Evolutionary conservation across 163 green algal species (phyloP).

Genomic region (Smithsoniella earleae): DNA sequence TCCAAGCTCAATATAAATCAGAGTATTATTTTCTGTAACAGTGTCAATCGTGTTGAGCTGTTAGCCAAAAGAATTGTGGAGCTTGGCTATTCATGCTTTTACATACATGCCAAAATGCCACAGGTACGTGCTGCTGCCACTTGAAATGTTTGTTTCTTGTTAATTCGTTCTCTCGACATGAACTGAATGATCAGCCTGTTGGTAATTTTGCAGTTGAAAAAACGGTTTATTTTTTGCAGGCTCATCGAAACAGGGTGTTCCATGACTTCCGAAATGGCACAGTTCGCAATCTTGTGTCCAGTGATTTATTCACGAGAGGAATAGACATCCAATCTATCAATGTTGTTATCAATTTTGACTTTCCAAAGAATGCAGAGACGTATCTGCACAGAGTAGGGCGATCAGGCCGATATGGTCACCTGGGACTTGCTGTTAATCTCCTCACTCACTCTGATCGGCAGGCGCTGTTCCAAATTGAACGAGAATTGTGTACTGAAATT

Average conservation of each 20-base stretch:
- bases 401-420: slow-evolving; percentile 93
- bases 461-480: slow-evolving; percentile 95
- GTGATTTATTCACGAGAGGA: slow-evolving; percentile 96
- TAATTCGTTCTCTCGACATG: too few species aligned
- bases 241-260: slow-evolving; percentile 98
- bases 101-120: slow-evolving; percentile 99
- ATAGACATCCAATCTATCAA: slow-evolving; percentile 99
- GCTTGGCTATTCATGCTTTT: slow-evolving; percentile 99
- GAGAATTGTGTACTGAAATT: slow-evolving; percentile 98
- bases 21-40: slow-evolving; percentile 99
- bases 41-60: slow-evolving; percentile 97
- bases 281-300: slow-evolving; percentile 96
- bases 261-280: slow-evolving; percentile 98
- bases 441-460: slow-evolving; percentile 98
- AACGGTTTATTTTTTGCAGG: slow-evolving; percentile 54
- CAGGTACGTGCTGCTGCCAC: slow-evolving; percentile 12
- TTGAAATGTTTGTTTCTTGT: slow-evolving; percentile 9
- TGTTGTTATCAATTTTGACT: slow-evolving; percentile 99
- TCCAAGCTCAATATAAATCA: slow-evolving; percentile 98
- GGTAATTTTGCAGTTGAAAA: slow-evolving; percentile 1
- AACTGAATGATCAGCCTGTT: too few species aligned
- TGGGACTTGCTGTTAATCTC: slow-evolving; percentile 98
- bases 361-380: slow-evolving; percentile 98
- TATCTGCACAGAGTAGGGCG: slow-evolving; percentile 96
- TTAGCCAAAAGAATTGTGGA: slow-evolving; percentile 99